Evolutionary conservation across 2,329 filamentous ascomycete genomes (phyloP).

Genomic region (Penicillium sp.): DNA sequence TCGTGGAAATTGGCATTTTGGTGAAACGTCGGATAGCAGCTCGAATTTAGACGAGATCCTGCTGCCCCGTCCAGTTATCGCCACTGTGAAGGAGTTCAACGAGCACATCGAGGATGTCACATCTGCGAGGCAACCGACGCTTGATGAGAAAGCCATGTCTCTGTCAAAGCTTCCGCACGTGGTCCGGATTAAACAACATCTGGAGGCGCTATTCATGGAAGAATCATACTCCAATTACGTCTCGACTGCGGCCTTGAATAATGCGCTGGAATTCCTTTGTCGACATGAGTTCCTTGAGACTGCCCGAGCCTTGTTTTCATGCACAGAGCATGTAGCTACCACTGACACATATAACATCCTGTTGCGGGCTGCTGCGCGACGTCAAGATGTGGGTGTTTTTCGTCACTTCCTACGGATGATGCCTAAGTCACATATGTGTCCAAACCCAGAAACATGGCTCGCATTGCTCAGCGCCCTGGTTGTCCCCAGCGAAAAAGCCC

Average conservation of each 20-base stretch:
- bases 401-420: conserved; percentile 40
- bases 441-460: conserved; percentile 46
- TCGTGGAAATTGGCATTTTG: conserved; percentile 31
- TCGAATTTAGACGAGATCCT: conserved; percentile 16
- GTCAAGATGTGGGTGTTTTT: conserved; percentile 42
- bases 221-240: conserved; percentile 30
- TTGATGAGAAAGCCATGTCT: neutral
- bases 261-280: conserved; percentile 40
- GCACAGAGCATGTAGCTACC: conserved; percentile 36
- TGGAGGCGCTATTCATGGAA: conserved; percentile 35
- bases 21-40: conserved; percentile 1
- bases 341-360: conserved; percentile 48
- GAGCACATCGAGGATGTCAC: conserved; percentile 42
- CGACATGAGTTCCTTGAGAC: conserved; percentile 30
- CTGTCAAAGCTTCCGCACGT: conserved; percentile 11
- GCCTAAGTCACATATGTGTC: conserved; percentile 36
- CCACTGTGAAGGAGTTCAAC: conserved; percentile 37
- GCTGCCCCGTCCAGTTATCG: conserved; percentile 17
- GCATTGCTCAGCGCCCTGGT: conserved; percentile 35
- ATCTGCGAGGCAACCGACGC: conserved; percentile 18
- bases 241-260: conserved; percentile 44
- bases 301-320: conserved; percentile 36
- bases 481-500: conserved; percentile 27
- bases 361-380: conserved; percentile 37
- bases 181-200: conserved; percentile 19